These are phyloP conservation scores for Russula ochroleuca DNA, from an alignment of 768 basidiomycete species.

Conservation along the genomic window DNA sequence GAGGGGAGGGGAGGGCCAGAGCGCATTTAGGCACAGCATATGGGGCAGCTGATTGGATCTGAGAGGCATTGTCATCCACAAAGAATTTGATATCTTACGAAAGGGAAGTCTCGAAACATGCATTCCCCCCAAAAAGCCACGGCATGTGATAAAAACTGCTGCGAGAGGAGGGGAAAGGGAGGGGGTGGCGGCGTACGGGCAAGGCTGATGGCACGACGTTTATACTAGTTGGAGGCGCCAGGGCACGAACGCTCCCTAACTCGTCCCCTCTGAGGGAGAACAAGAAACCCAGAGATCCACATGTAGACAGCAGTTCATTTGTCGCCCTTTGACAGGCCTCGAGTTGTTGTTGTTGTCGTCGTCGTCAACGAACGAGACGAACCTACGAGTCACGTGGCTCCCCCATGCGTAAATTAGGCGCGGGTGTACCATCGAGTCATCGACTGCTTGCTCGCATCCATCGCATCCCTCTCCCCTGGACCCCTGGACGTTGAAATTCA, in stretches of 20 bases:
- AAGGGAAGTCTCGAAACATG: neutral
- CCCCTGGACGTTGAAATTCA: too few species aligned
- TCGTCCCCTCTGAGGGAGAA: neutral
- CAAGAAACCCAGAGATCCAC: neutral
- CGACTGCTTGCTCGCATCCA: too few species aligned
- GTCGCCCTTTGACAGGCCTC: neutral
- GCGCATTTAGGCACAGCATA: neutral
- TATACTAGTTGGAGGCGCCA: neutral
- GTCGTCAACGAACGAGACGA: neutral
- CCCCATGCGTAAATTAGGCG: too few species aligned
- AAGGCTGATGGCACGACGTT: neutral
- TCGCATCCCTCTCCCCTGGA: too few species aligned
- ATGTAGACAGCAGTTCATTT: neutral
- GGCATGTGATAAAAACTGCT: neutral
- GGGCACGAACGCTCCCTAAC: neutral
- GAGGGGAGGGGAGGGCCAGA: neutral
- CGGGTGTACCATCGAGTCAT: too few species aligned
- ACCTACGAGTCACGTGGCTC: neutral
- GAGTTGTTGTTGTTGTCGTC: too few species aligned
- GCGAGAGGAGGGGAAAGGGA: neutral
- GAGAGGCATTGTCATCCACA: neutral
- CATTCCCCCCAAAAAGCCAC: neutral
- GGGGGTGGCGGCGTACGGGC: neutral
- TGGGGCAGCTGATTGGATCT: neutral
- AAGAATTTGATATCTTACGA: neutral